Percentiles rank a stretch among this genome's conserved stretches.
phyloP scores from a whole-genome alignment of 2,329 filamentous ascomycete genomes.

The Aspergillus fumigatus region DNA sequence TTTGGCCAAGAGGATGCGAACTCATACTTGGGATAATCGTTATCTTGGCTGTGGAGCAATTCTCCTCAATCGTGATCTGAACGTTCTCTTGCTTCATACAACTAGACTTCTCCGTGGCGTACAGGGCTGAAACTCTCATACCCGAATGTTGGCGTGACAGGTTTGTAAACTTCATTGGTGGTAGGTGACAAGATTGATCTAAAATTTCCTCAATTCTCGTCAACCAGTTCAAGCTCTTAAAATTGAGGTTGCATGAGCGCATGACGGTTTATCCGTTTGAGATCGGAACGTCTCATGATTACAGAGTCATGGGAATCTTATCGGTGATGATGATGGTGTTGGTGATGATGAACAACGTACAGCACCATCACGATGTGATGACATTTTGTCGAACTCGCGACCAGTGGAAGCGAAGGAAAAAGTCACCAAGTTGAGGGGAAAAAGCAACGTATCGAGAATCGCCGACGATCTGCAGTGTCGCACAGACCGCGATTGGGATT shows the following conservation, averaged over 20 bases:
- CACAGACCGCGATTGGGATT: conserved; percentile 15
- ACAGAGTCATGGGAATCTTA: background rate
- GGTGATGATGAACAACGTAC: background rate
- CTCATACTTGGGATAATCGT: background rate
- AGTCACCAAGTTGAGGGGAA: background rate
- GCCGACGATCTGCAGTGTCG: conserved; percentile 15
- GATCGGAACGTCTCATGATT: background rate
- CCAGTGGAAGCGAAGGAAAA: background rate
- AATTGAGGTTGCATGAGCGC: background rate
- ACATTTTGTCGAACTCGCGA: background rate
- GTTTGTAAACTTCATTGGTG: background rate
- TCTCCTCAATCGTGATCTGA: background rate
- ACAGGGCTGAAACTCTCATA: background rate
- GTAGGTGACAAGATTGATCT: background rate
- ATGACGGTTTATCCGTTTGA: background rate
- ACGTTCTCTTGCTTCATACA: background rate
- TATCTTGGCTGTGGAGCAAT: background rate
- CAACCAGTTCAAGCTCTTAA: background rate
- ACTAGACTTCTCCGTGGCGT: background rate
- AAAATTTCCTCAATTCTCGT: background rate
- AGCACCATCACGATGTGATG: background rate
- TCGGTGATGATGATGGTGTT: background rate
- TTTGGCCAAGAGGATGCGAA: background rate
- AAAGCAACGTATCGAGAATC: background rate
- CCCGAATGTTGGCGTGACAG: background rate